Evolutionary conservation across 169 alveolate species (phyloP).

Genomic region (Eimeria necatrix): DNA sequence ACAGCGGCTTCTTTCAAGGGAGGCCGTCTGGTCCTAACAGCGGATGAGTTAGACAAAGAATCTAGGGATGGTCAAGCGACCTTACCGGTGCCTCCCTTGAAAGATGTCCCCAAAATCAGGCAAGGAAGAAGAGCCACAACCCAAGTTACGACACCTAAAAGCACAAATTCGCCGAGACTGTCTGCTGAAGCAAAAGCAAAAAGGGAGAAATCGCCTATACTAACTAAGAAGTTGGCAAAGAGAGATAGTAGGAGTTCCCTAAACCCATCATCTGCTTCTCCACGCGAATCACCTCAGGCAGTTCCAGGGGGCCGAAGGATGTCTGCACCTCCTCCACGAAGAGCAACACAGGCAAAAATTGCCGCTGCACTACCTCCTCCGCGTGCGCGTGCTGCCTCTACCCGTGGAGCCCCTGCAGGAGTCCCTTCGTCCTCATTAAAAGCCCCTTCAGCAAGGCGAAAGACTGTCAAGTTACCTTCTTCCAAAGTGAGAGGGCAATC

Average conservation of each 20-base stretch:
- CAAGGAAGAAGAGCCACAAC: constrained; percentile 37
- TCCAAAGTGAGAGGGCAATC: constrained; percentile 12
- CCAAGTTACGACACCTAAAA: constrained; percentile 11
- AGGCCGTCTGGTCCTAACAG: constrained; percentile 33
- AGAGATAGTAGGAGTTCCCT: not conserved
- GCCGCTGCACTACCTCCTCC: constrained; percentile 6
- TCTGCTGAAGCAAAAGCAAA: not conserved
- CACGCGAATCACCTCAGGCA: constrained; percentile 42
- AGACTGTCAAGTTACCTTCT: not conserved
- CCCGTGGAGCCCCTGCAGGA: constrained; percentile 4
- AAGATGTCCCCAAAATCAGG: constrained; percentile 27
- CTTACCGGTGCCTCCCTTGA: constrained; percentile 5
- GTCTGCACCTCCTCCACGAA: constrained; percentile 65
- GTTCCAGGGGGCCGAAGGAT: constrained; percentile 54
- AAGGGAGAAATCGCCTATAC: not conserved
- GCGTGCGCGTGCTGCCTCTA: constrained; percentile 30
- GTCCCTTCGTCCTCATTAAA: not conserved
- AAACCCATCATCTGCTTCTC: constrained; percentile 1
- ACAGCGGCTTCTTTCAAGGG: constrained; percentile 53
- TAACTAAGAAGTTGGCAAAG: not conserved
- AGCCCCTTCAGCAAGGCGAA: constrained; percentile 1
- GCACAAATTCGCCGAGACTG: not conserved
- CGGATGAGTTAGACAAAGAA: constrained; percentile 11
- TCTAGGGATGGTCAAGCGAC: constrained; percentile 1
- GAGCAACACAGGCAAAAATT: constrained; percentile 33